Evolutionary conservation across 2,329 filamentous ascomycete species (phyloP).

Genomic region (Alternaria sp.): DNA sequence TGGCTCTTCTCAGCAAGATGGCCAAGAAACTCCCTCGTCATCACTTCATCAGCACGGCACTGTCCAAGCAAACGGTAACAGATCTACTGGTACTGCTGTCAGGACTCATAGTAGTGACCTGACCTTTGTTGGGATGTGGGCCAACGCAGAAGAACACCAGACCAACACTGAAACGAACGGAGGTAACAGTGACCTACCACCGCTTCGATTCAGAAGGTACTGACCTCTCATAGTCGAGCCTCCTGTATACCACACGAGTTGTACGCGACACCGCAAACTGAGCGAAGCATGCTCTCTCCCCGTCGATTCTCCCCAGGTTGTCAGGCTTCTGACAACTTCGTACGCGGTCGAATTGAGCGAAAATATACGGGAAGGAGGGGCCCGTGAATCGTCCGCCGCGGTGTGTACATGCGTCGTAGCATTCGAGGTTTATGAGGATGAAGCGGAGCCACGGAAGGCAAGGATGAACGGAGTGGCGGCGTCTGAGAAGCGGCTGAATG

Average conservation of each 20-base stretch:
- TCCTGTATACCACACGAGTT: not conserved
- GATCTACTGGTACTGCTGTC: not conserved
- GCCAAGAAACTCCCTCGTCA: not conserved
- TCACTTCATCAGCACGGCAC: not conserved
- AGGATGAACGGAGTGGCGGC: not conserved
- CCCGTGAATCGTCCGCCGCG: not conserved
- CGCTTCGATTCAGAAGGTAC: not conserved
- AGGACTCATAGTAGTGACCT: not conserved
- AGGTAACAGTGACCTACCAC: not conserved
- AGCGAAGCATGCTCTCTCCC: not conserved
- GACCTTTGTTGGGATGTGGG: not conserved
- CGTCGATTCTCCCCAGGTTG: not conserved
- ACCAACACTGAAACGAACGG: not conserved
- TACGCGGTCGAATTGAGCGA: not conserved
- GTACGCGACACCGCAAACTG: not conserved
- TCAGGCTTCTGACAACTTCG: not conserved
- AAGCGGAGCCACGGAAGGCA: not conserved
- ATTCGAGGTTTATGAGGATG: not conserved
- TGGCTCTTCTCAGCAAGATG: not conserved
- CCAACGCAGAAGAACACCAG: not conserved
- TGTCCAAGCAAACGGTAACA: not conserved
- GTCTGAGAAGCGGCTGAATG: not conserved
- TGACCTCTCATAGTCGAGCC: not conserved
- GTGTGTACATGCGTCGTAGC: not conserved
- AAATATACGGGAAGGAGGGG: not conserved